phyloP scores from a whole-genome alignment of 306 rosid species.

The Heteromeles arbutifolia region DNA sequence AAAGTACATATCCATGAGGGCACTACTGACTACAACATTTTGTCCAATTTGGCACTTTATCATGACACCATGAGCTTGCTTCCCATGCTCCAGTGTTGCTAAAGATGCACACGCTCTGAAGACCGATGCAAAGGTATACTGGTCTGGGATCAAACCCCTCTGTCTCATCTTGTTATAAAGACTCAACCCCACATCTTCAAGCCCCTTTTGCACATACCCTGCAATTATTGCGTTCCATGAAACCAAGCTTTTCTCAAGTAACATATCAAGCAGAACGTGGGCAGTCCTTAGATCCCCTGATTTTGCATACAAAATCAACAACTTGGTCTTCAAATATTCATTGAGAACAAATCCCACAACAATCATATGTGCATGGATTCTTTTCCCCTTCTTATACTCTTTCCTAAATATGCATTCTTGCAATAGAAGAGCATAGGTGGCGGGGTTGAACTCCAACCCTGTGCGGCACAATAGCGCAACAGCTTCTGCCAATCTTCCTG shows the following conservation, averaged over 20 bases:
- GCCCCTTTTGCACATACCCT: slow-evolving; percentile 54
- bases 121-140: slow-evolving; percentile 68
- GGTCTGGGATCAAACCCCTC: slow-evolving; percentile 62
- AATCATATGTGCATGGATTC: slow-evolving; percentile 55
- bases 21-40: slow-evolving; percentile 57
- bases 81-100: slow-evolving; percentile 65
- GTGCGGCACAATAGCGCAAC: slow-evolving; percentile 47
- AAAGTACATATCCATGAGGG: slow-evolving; percentile 74
- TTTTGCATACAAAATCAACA: slow-evolving; percentile 59
- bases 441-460: slow-evolving; percentile 26
- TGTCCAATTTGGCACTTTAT: slow-evolving; percentile 49
- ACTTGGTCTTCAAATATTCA: slow-evolving; percentile 50
- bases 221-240: slow-evolving; percentile 70
- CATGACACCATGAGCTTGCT: slow-evolving; percentile 56
- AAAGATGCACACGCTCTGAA: slow-evolving; percentile 64
- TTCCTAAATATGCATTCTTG: slow-evolving; percentile 74
- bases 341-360: slow-evolving; percentile 48
- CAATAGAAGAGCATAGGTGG: slow-evolving; percentile 59
- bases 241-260: slow-evolving; percentile 41
- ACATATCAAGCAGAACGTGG: slow-evolving; percentile 31
- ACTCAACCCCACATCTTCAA: slow-evolving; percentile 47
- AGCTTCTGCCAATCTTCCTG: slow-evolving; percentile 57
- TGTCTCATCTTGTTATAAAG: slow-evolving; percentile 55
- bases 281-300: slow-evolving; percentile 57
- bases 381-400: slow-evolving; percentile 47